These are phyloP conservation scores for Orobanche coerulescens DNA, from an alignment of 257 asterid species.

Conservation along the genomic window DNA sequence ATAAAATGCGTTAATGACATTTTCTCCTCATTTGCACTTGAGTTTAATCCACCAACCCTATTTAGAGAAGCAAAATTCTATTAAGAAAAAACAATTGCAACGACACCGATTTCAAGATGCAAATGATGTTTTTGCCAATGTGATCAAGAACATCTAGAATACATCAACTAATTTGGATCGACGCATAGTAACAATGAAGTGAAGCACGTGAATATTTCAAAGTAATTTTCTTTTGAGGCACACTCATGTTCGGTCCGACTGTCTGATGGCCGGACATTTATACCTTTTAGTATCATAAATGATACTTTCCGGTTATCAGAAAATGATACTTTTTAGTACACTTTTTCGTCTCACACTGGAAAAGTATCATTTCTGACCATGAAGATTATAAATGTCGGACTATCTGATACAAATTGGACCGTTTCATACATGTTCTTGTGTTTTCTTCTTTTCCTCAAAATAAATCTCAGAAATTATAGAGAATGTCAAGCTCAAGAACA, in stretches of 20 bases:
- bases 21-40: neutral
- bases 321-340: too few species aligned
- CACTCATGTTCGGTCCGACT: too few species aligned
- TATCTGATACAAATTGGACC: too few species aligned
- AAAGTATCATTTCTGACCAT: too few species aligned
- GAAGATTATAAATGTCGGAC: too few species aligned
- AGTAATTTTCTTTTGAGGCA: neutral
- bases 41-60: too few species aligned
- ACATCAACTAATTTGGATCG: conserved; percentile 9
- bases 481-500: conserved; percentile 28
- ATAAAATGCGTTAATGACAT: neutral
- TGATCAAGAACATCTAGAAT: conserved; percentile 15
- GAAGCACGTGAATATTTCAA: neutral
- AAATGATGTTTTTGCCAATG: neutral
- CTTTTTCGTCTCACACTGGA: too few species aligned
- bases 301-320: too few species aligned
- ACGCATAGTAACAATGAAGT: neutral
- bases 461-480: neutral
- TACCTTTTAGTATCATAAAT: too few species aligned
- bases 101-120: conserved; percentile 16
- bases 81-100: neutral
- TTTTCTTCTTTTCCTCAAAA: too few species aligned
- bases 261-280: too few species aligned
- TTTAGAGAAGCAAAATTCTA: neutral
- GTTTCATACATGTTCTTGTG: too few species aligned